Base-by-base conservation (phyloP, 148 eudicot species). In the Linanthus parryae region DNA sequence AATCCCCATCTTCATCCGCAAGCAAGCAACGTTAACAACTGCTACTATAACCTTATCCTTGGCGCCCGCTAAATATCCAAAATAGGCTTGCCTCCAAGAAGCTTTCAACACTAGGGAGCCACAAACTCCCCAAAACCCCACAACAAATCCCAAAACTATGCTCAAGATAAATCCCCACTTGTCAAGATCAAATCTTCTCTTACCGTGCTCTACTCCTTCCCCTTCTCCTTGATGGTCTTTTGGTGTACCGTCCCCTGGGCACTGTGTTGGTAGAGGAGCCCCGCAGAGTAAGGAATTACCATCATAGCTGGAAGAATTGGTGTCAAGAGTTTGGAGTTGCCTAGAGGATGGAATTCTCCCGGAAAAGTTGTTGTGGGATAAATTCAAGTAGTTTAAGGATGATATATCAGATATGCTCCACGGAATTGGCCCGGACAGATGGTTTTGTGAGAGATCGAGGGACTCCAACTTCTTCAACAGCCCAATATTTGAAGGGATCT, bases 281-380 rank as follows among this genome's bases (percentile, higher is more conserved):
- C 51, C 51, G n/a, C 51, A 46, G 2, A 46, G 51, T n/a, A n/a
- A n/a, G 13, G 14, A 23, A 19, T 46, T 46, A 1, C 31, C 30
- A 7, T 5, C 4, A 17, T 12, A 46, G 15, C 51, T 46, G 29
- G 51, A 23, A n/a, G n/a, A n/a, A 23, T 24, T 31, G n/a, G n/a
- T 31, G 20, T 46, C 8, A 2, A 46, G 27, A 19, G 30, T 25
- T 46, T 46, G 51, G 15, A 46, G 30, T 46, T 46, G 51, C 14
- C 30, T 46, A 24, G 30, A 23, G 24, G 31, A 46, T 4, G 51
- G 62, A 11, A 58, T 58, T 45, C 5, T 38, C 7, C 62, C 53
- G 2, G 44, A 20, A 31, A 45, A 46, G 8, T 58, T 23, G 21
- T 58, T 58, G 17, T 33, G 4, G 22, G 51, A 46, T 31, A 46